Conservation (phyloP, 306 rosid genomes). For the barrel medic (Medicago truncatula) region DNA sequence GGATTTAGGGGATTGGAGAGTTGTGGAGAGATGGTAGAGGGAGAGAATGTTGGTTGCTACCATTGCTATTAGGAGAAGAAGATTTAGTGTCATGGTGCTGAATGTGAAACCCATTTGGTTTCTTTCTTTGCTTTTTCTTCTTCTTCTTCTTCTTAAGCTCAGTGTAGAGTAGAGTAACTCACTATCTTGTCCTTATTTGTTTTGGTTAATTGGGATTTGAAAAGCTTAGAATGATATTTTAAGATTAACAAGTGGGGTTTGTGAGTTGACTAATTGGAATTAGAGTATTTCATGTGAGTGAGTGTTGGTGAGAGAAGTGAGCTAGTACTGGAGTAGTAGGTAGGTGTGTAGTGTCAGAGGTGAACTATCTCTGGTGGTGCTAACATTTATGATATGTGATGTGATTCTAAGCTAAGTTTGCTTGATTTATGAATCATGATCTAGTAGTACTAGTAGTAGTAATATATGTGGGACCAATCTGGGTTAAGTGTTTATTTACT, state of each 20-base stretch:
- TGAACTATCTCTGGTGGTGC: neutral
- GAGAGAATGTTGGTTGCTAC: conserved; percentile 96
- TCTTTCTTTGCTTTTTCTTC: neutral
- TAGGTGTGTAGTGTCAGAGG: neutral
- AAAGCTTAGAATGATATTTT: neutral
- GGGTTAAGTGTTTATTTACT: neutral
- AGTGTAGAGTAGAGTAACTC: neutral
- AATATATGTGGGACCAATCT: neutral
- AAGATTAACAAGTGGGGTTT: conserved; percentile 35
- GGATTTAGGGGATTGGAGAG: conserved; percentile 61
- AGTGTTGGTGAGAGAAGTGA: neutral
- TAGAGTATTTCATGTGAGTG: conserved; percentile 1
- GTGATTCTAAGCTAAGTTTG: neutral
- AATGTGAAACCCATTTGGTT: conserved; percentile 74
- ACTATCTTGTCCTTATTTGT: neutral
- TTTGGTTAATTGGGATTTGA: conserved; percentile 18
- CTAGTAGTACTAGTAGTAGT: neutral
- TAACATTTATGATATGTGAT: neutral
- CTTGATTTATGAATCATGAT: neutral
- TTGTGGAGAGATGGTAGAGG: conserved; percentile 88
- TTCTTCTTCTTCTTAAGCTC: neutral
- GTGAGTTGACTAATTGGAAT: conserved; percentile 28
- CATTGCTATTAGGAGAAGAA: conserved; percentile 85
- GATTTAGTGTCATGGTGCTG: conserved; percentile 83
- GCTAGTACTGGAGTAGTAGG: neutral